Base-by-base conservation (phyloP, 768 basidiomycete species). In the Chalciporus sphaerocephalus region DNA sequence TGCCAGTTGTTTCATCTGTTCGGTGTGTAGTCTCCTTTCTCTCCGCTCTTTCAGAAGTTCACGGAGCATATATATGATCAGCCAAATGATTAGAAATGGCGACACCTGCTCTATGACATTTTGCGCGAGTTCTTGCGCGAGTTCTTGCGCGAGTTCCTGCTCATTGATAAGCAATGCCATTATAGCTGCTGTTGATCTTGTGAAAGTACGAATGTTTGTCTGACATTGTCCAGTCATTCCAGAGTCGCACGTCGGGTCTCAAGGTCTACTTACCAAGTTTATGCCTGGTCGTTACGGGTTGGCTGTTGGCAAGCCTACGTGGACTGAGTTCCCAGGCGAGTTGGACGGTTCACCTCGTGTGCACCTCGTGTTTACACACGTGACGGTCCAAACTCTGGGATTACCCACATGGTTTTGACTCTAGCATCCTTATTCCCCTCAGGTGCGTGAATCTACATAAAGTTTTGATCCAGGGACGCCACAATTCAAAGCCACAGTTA, bases 101-200 rank as follows among this genome's bases (percentile, higher is more conserved):
- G 22, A 44, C 45, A 60, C 15, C 4, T 46, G 37, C n/a, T 22
- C 25, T 38, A 59, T 40, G 17, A 27, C 28, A 4, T 10, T 35
- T 9, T 24, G 48, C 27, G 50, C 53, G 1, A 58, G 21, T 50
- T 42, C 38, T 3, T 46, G 48, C 27, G 50, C 53, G 1, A 58
- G 21, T 50, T 42, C 38, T 3, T 46, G 48, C 27, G 50, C 53
- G 1, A 58, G 21, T 50, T 42, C 38, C 2, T 46, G 38, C 28
- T 61, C 60, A 36, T 60, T 36, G 9, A 63, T 15, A 4, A 60
- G 24, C 5, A 62, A 8, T 4, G 48, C 57, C 59, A 60, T 60
- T 24, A 4, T 41, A 13, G 5, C 34, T 20, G 9, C 5, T 18
- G 27, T 47, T 34, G 6, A 37, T 37, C 18, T 17, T 23, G 15